Evolutionary conservation across 1,139 yeast genomes (phyloP), one percentile per base, ranked within the genome.

Genomic region (Groenewaldozyma sp.): DNA sequence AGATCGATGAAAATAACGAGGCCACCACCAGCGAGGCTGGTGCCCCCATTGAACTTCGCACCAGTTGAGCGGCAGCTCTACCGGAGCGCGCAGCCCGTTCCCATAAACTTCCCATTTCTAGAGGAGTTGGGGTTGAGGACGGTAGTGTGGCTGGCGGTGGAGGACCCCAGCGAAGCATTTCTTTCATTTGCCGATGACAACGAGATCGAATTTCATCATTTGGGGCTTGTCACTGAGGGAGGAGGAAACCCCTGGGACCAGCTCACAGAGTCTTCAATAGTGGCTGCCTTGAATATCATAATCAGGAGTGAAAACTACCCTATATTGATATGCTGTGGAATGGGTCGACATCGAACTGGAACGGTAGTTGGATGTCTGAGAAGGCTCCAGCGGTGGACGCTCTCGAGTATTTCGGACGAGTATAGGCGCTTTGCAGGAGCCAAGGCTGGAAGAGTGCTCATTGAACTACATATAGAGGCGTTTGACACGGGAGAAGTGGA

Each of bases 311-410:
- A 73, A n/a, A 76, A 79, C 56, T 83, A 84, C 53, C 97, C 98
- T 0, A 53, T 88, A 46, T 64, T 91, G 38, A 91, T 87, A 5
- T 88, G 97, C 60, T 91, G 97, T 55, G 95, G 96, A 10, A 88
- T 88, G 97, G 98, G 98, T 0, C 68, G 97, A 50, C 97, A 91
- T 59, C 71, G 97, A 45, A 87, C 96, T 0, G 98, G 98, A 0
- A 87, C 96, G 0, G 95, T 91, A 2, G 76, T 91, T 42, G 98
- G 98, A 1, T 91, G 97, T 60, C 65, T 91, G 37, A 67, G 98
- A 47, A 70, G 95, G 46, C 64, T 91, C 22, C 95, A 88, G 66
- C 91, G 94, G 17, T 91, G 98, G 98, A 91, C 91, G 55, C 66
- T 88, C 55, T 95, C 97, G 10, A 73, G 94, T 60, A 93, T 88